Base-by-base conservation (phyloP, 331 rosid species). In the Erythrophleum ivorense region DNA sequence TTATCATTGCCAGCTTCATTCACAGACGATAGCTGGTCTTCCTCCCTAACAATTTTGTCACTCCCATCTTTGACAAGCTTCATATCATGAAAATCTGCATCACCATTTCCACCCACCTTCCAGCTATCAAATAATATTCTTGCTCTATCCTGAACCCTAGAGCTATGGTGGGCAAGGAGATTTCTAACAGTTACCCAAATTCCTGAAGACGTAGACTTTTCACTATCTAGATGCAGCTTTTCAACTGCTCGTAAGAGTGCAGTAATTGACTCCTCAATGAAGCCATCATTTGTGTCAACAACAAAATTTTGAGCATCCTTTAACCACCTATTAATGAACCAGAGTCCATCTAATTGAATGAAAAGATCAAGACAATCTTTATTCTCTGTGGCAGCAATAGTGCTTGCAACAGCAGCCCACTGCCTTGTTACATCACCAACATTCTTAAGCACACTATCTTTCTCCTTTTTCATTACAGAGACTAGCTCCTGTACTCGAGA, bases 331-430 rank as follows among this genome's bases (percentile, higher is more conserved):
- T 87, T 86, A 82, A 91, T 85, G 70, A 84, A 86, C 82, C 84
- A 76, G 59, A 91, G 90, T 43, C 95, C 95, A 82, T 89, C 91
- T 71, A 89, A 78, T 75, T 87, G 88, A 84, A 89, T 83, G 77
- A 91, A 91, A 73, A 84, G 92, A 89, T 89, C 89, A 13, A 91
- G 95, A 84, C 95, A 91, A 62, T 89, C 92, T 76, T 87, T 87
- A 77, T 91, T 87, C 80, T 89, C 92, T 0, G 95, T 91, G 71
- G 95, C 92, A 76, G 91, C 86, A 71, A 91, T 87, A 54, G 91
- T 89, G 81, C 91, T 89, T 67, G 92, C 91, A 75, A 91, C 95
- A 82, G 95, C 87, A 81, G 90, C 88, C 95, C 95, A 89, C 48
- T 91, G 95, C 90, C 91, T 81, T 50, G 91, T 86, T 53, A 88